Evolutionary conservation across 2,329 filamentous ascomycete species (phyloP).

Genomic region (Clarireedia monteithiana): DNA sequence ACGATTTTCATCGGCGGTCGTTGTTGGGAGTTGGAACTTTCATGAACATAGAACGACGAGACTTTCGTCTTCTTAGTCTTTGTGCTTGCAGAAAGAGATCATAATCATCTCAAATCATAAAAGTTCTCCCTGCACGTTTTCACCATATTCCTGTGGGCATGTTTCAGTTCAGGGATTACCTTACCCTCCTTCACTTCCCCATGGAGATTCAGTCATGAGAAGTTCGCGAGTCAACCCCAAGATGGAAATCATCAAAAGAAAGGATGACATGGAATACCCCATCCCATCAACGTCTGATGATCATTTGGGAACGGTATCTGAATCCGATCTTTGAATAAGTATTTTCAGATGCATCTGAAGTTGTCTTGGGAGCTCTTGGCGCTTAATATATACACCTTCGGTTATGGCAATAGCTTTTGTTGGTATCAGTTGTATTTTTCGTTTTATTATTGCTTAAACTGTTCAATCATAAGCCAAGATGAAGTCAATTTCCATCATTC

Average conservation of each 20-base stretch:
- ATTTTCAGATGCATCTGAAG: conserved; percentile 1
- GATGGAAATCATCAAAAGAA: background rate
- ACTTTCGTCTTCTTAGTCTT: no score
- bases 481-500: background rate
- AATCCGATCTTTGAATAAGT: background rate
- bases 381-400: background rate
- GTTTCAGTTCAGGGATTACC: no score
- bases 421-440: background rate
- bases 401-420: background rate
- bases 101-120: no score
- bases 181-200: background rate
- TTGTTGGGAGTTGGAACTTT: no score
- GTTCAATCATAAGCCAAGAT: background rate
- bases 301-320: background rate
- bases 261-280: background rate
- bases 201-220: background rate
- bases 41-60: no score
- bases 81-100: no score
- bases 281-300: background rate
- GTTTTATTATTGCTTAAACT: background rate
- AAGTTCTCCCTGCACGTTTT: no score
- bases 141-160: no score
- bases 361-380: conserved; percentile 3
- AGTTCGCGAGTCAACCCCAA: background rate
- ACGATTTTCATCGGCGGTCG: no score